phyloP scores from a whole-genome alignment of 2,329 filamentous ascomycete genomes.

The Pleomassaria siparia region DNA sequence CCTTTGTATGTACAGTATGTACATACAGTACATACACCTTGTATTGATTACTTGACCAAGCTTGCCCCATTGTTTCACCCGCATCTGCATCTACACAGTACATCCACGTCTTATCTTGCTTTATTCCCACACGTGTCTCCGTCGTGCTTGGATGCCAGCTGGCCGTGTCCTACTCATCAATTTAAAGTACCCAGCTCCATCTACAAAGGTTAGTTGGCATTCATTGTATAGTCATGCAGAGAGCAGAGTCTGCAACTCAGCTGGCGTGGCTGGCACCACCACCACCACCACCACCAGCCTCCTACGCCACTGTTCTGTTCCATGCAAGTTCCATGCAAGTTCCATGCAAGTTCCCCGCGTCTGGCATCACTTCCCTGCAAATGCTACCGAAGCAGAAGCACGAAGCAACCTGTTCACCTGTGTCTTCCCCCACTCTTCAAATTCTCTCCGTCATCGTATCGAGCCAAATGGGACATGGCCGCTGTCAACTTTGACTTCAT shows the following conservation, averaged over 20 bases:
- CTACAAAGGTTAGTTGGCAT: too few species aligned
- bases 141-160: too few species aligned
- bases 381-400: too few species aligned
- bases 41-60: constrained; percentile 12
- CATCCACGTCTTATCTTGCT: not conserved
- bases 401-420: not conserved
- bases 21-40: too few species aligned
- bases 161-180: too few species aligned
- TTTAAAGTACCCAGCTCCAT: too few species aligned
- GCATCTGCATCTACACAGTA: not conserved
- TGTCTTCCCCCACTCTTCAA: not conserved
- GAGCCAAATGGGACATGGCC: too few species aligned
- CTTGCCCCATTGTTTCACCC: not conserved
- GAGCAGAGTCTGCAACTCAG: constrained; percentile 6
- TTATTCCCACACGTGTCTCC: not conserved
- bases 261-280: too few species aligned
- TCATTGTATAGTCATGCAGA: not conserved
- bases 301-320: constrained; percentile 4
- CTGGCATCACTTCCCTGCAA: constrained; percentile 2
- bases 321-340: too few species aligned
- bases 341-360: constrained; percentile 2
- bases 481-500: too few species aligned
- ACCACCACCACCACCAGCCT: too few species aligned
- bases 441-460: not conserved
- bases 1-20: too few species aligned